Conservation (phyloP, 129 eudicot genomes). For the Chrysanthemum makinoi region DNA sequence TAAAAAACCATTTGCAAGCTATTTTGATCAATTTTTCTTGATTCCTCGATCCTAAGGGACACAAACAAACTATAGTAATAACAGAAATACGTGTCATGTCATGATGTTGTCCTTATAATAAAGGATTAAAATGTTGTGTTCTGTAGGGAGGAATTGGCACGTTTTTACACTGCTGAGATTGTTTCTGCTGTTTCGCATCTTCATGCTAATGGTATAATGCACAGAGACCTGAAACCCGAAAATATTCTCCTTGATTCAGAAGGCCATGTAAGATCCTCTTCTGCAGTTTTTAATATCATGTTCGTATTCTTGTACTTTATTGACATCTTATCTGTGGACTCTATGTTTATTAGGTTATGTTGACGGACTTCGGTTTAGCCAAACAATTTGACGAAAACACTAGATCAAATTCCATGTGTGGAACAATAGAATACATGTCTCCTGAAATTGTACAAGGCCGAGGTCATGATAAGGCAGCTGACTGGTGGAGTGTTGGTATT, state of each 20-base stretch:
- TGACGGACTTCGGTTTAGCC: constrained; percentile 85
- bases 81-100: neutral
- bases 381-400: constrained; percentile 61
- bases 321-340: constrained; percentile 2
- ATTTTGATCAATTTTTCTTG: too few species aligned
- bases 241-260: constrained; percentile 77
- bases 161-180: constrained; percentile 77
- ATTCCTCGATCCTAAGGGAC: neutral
- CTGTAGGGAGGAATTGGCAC: constrained; percentile 84
- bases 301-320: neutral
- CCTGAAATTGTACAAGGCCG: constrained; percentile 80
- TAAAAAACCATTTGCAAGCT: neutral
- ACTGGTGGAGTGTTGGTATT: constrained; percentile 95
- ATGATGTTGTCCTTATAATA: constrained; percentile 7
- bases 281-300: neutral
- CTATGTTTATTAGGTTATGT: constrained; percentile 47
- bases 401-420: constrained; percentile 83
- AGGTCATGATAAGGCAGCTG: constrained; percentile 90
- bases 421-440: constrained; percentile 82
- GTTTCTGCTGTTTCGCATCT: constrained; percentile 85
- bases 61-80: neutral
- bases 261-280: constrained; percentile 59
- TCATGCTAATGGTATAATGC: constrained; percentile 84
- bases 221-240: constrained; percentile 86
- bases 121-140: neutral